Evolutionary conservation across 371 early-diverging fungal species (phyloP), one percentile per base, ranked within the genome.

Genomic region (Entomophthora muscae): DNA sequence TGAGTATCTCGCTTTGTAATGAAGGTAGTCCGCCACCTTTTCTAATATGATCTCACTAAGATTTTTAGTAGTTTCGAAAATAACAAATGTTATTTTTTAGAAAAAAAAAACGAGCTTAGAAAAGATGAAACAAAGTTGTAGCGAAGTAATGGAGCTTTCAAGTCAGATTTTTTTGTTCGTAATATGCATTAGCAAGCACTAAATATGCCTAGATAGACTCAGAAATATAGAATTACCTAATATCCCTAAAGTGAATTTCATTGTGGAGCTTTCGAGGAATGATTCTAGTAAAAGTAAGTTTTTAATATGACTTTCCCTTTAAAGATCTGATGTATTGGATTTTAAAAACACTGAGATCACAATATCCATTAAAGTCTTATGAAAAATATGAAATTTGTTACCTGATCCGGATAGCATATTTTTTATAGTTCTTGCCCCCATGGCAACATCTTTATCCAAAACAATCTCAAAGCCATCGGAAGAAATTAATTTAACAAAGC

Each of bases 401-500:
- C 57, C 29, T 22, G 12, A 13, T 5, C 57, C 57, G 13, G 27
- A 17, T 26, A 57, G 22, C 57, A 57, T 57, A 57, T 12, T 22
- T 57, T 57, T 23, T 3, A 57, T 57, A 13, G 26, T 22, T 22
- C 31, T 57, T 28, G 57, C 27, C 13, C 57, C 57, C 28, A 57
- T 57, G 22, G 57, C 57, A 13, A 57, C 57, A 17, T 57, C 13
- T 22, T 57, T 57, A 57, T 57, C 29, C 31, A 57, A 57, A 28
- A 57, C 31, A 57, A 57, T 29, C 22, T 57, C 27, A 26, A 22
- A 28, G 13, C 57, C 57, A 28, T 57, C 57, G 22, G 22, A 22
- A 5, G 57, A 57, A 28, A 57, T 29, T 57, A 57, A 57, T 28
- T 57, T 57, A 3, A 57, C 57, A 5, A 53, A 53, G 5, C 26